Base-by-base conservation (phyloP, 768 basidiomycete genomes). In the Gymnopilus dilepis region DNA sequence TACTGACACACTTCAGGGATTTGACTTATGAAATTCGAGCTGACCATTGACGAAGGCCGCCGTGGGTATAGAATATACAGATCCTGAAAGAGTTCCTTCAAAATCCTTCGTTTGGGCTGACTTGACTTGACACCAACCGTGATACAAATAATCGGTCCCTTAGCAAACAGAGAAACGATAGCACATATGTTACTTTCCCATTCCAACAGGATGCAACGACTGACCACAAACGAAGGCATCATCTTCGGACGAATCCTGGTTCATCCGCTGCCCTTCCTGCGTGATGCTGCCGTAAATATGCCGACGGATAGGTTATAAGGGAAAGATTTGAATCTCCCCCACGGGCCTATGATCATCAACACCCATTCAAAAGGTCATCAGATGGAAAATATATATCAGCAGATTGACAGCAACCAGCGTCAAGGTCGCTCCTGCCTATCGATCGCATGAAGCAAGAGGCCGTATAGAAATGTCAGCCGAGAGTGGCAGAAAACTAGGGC, bases 221-320 rank as follows among this genome's bases (percentile, higher is more conserved):
- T 28, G 42, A 56, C 24, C 22, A 56, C 42, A 42, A 22, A 33
- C 42, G 5, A 21, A 30, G 31, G 51, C 51, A 52, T 51, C 38
- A 59, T 53, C 41, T 41, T 52, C 58, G 48, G 58, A 51, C 57
- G 45, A 50, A 58, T 28, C 33, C 17, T 17, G n/a, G 30, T 50
- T 17, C 54, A 56, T 12, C 22, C 9, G 19, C 30, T 21, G 22
- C 31, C 24, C 7, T 33, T 40, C 28, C 48, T 57, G 33, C 56
- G 41, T 58, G 56, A 62, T 53, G 55, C 8, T 15, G 37, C 61
- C 61, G 55, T 41, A 28, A 58, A 62, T 51, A 37, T 33, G 45
- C 61, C 61, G 61, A 62, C 22, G 37, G 43, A 34, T 52, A 17
- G 38, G 24, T 37, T 31, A 21, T 37, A 54, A 37, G 19, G 7